phyloP scores from a whole-genome alignment of 2,329 filamentous ascomycete genomes.

The Ophiosphaerella korrae region DNA sequence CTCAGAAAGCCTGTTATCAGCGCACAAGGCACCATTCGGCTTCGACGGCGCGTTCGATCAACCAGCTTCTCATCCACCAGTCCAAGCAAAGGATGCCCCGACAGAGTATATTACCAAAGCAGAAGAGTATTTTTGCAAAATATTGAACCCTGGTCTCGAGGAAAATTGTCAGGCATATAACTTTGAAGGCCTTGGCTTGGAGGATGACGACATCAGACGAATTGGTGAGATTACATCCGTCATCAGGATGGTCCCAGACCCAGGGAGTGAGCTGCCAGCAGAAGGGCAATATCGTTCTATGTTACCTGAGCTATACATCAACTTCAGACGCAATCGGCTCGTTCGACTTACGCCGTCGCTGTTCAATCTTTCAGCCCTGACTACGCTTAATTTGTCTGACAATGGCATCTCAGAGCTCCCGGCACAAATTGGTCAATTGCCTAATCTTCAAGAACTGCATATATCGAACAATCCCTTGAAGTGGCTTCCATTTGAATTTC shows the following conservation, averaged over 20 bases:
- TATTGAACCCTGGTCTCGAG: constrained; percentile 20
- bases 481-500: constrained; percentile 33
- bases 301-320: constrained; percentile 30
- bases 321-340: constrained; percentile 30
- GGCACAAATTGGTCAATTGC: constrained; percentile 27
- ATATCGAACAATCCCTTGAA: constrained; percentile 29
- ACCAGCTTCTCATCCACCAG: not conserved
- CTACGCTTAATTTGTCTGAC: constrained; percentile 24
- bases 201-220: constrained; percentile 29
- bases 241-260: constrained; percentile 28
- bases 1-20: constrained; percentile 16
- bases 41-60: constrained; percentile 3
- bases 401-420: constrained; percentile 38
- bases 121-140: constrained; percentile 14
- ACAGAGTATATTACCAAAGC: constrained; percentile 9
- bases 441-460: constrained; percentile 25
- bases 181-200: constrained; percentile 16
- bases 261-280: constrained; percentile 29
- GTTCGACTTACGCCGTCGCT: constrained; percentile 24
- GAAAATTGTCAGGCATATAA: constrained; percentile 21
- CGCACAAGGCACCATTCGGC: constrained; percentile 22
- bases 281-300: constrained; percentile 39
- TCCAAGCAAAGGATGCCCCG: not conserved
- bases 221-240: constrained; percentile 32
- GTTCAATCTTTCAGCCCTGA: constrained; percentile 34